Evolutionary conservation across 148 eudicot species (phyloP).

Genomic region (Pharnaceum exiguum): DNA sequence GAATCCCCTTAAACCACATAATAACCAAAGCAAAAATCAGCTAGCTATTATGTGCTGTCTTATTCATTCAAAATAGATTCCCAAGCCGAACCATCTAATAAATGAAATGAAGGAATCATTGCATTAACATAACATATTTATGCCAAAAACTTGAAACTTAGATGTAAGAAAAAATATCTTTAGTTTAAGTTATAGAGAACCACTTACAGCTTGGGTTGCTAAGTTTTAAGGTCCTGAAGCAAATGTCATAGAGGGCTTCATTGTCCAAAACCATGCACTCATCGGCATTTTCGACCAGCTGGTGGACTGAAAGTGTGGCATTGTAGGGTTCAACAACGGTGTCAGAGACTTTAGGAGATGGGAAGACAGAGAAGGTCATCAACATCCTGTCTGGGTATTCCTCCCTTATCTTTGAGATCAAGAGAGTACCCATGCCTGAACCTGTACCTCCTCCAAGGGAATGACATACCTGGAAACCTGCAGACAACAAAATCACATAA

Average conservation of each 20-base stretch:
- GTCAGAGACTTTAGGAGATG: conserved; percentile 75
- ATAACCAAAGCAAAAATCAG: too few species aligned
- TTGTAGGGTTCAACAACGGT: conserved; percentile 82
- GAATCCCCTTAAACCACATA: too few species aligned
- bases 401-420: conserved; percentile 78
- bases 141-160: neutral
- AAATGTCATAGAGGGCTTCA: conserved; percentile 77
- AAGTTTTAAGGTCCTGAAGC: conserved; percentile 75
- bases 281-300: conserved; percentile 77
- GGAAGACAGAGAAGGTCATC: conserved; percentile 78
- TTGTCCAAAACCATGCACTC: conserved; percentile 87
- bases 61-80: too few species aligned
- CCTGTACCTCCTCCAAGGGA: conserved; percentile 89
- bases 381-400: conserved; percentile 82
- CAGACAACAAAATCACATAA: neutral
- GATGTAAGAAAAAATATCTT: neutral
- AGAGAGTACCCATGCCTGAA: conserved; percentile 79
- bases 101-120: neutral
- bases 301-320: conserved; percentile 82
- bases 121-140: neutral
- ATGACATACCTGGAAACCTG: conserved; percentile 83
- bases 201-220: conserved; percentile 68
- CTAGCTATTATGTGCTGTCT: too few species aligned
- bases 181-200: neutral
- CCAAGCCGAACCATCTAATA: neutral